Conservation (phyloP, 2,329 filamentous ascomycete species). For the Botrytis hyacinthi region DNA sequence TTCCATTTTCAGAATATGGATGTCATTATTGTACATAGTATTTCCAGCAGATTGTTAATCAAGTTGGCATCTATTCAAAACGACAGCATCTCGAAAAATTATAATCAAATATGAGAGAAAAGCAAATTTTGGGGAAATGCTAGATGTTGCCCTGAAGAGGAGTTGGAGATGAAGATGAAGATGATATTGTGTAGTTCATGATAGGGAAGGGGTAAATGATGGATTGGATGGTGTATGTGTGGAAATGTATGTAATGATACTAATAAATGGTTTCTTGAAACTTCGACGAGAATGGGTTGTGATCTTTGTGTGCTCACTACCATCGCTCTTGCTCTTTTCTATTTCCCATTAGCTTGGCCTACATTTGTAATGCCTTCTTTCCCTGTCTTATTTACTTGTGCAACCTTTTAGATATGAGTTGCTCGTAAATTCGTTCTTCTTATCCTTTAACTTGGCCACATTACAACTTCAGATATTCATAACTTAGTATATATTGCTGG, state of each 20-base stretch:
- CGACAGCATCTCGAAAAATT: rapidly evolving
- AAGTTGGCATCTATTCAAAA: neutral
- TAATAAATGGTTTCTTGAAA: no score
- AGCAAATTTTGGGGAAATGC: no score
- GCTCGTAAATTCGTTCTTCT: neutral
- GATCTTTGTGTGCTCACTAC: neutral
- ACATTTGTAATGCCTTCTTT: neutral
- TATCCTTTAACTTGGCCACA: neutral
- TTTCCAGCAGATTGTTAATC: neutral
- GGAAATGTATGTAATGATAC: no score
- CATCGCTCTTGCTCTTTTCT: neutral
- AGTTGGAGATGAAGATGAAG: no score
- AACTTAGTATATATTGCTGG: neutral
- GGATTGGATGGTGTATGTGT: no score
- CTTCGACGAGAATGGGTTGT: no score
- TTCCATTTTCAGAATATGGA: neutral
- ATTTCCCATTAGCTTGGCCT: neutral
- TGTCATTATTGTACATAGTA: neutral
- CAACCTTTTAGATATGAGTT: neutral
- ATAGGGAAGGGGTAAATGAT: no score
- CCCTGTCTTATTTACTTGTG: neutral
- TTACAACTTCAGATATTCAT: neutral
- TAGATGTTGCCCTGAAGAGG: no score
- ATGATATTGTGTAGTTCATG: no score
- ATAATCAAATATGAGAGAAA: no score